A percentile compares a stretch with the other conserved stretches of the same genome.
phyloP scores from a whole-genome alignment of 2,329 filamentous ascomycete genomes.

The Myriangium duriaei region DNA sequence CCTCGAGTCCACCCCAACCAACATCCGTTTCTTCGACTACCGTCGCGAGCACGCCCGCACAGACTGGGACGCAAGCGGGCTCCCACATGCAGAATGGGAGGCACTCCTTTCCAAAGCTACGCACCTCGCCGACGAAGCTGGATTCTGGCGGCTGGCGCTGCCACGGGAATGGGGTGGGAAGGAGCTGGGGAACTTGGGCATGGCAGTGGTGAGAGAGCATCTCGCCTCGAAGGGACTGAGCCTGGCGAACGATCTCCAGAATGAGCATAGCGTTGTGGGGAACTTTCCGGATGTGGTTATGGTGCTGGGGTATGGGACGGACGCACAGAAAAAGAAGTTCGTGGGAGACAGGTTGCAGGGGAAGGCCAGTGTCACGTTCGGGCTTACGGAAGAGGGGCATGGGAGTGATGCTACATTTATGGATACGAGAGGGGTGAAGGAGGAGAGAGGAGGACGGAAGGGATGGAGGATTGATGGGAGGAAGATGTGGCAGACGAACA shows the following conservation, averaged over 20 bases:
- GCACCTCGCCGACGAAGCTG: constrained; percentile 43
- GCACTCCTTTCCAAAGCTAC: constrained; percentile 38
- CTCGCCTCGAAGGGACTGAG: constrained; percentile 47
- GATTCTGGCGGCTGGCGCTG: constrained; percentile 48
- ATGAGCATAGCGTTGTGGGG: constrained; percentile 49
- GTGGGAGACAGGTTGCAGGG: constrained; percentile 42
- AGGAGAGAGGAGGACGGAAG: constrained; percentile 31
- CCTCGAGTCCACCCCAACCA: constrained; percentile 44
- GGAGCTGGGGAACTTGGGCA: constrained; percentile 46
- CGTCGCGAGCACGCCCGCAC: constrained; percentile 50
- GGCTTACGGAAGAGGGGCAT: constrained; percentile 49
- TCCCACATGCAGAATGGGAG: constrained; percentile 49
- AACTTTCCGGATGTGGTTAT: constrained; percentile 52
- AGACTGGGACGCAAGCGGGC: constrained; percentile 45
- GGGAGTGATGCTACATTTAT: constrained; percentile 53
- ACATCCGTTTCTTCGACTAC: constrained; percentile 54
- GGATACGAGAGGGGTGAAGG: constrained; percentile 39
- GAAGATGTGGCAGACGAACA: constrained; percentile 56
- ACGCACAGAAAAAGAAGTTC: constrained; percentile 40
- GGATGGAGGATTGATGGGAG: constrained; percentile 44
- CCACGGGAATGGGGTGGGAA: constrained; percentile 44
- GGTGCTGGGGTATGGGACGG: constrained; percentile 47
- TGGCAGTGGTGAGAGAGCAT: constrained; percentile 50
- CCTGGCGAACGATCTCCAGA: constrained; percentile 52
- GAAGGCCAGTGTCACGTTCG: constrained; percentile 46